Evolutionary conservation across 2,329 filamentous ascomycete species (phyloP), one percentile per base, ranked within the genome.

Genomic region (Zasmidium angulare): DNA sequence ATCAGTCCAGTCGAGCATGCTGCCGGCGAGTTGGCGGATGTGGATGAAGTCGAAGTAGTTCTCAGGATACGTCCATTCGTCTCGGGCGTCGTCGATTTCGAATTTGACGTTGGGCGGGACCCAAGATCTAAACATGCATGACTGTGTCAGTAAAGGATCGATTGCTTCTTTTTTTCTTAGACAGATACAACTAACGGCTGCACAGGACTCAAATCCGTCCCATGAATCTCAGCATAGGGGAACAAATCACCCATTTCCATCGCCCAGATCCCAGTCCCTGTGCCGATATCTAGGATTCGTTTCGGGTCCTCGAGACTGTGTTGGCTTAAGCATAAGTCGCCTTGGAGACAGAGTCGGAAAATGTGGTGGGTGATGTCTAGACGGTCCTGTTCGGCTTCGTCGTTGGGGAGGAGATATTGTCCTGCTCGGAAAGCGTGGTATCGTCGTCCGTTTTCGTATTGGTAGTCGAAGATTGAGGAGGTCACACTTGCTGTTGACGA

Each of bases 1-100:
- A 10, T 46, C 20, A 1, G 46, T 53, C 78, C 78, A 81, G 63
- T 81, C 77, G 1, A 74, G 70, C n/a, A 81, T 75, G 55, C 73
- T 76, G 7, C 79, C 79, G 55, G 77, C 78, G 24, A 81, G 66
- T 52, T 76, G 75, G 52, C 79, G 76, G 17, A 79, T 68, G 63
- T 82, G 78, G 49, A 81, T 75, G 59, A 50, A 56, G 24, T 56
- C 47, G 54, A 56, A 56, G 19, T 56, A 43, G n/a, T 50, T 29
- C n/a, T 36, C 9, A 12, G 23, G 17, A 31, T 50, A 70, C 1
- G 62, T 60, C 56, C 62, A 63, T 19, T 58, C 29, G 40, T 65
- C 62, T 53, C 64, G 61, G 19, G 58, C 50, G 50, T 69, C 65
- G 55, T 64, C 62, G 47, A 71, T 62, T 19, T 68, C 55, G 55